Base-by-base conservation (phyloP, 2,329 filamentous ascomycete genomes). In the Cryphonectria parasitica region DNA sequence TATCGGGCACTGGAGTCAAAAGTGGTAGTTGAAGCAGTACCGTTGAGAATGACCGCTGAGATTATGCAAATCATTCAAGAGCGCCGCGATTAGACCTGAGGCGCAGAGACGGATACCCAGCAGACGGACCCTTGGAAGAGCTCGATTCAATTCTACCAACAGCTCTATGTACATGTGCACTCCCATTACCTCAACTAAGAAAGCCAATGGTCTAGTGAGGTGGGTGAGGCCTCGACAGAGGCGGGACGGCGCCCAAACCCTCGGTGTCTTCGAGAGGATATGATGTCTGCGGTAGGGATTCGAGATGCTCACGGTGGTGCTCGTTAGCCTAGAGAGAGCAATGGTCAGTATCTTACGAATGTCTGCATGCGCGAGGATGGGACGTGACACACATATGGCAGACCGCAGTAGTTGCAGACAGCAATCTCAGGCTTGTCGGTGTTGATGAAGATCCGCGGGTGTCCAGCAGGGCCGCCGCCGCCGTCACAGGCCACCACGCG, bases 401-500 rank as follows among this genome's bases (percentile, higher is more conserved):
- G 81, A 67, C 96, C 96, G 80, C 96, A 99, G 85, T 99, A 99
- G 78, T 88, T 91, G 86, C 96, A 99, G 80, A 86, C 86, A 82
- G 89, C 89, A 77, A 99, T 97, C 85, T 98, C 91, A 60, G 96
- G 93, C 87, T 98, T 98, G 83, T 99, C 96, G 75, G 92, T 91
- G 84, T 99, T 99, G 88, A 99, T 99, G 81, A 94, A 99, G 83
- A 99, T 92, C 78, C 89, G 89, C 65, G 96, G 96, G 82, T 99
- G 96, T 60, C 96, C 96, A 69, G 93, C 85, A 43, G 95, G 91
- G 62, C 95, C 96, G 75, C 95, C 95, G 71, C 95, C 96, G 71
- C 96, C 96, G 78, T 98, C 95, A 80, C 96, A 99, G 61, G 90
- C 90, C 66, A 97, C 95, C 64, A 92, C 82, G 73, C 90, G 89